phyloP scores from a whole-genome alignment of 1,139 yeast species.

The Lipomyces yarrowii region DNA sequence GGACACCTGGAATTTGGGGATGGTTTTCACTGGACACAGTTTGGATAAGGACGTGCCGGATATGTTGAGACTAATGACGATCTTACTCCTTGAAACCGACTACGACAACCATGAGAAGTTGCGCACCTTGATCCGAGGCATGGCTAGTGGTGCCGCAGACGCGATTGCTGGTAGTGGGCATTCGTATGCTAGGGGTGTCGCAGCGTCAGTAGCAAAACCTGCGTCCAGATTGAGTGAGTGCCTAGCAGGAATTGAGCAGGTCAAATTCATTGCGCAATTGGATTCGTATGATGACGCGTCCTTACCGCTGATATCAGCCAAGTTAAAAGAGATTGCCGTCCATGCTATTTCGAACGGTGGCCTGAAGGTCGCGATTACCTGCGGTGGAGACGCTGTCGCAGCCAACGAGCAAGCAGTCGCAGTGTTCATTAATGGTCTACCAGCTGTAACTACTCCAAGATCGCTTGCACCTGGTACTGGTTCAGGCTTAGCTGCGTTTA shows the following conservation, averaged over 20 bases:
- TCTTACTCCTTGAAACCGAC: slow-evolving; percentile 69
- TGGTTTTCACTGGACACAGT: slow-evolving; percentile 69
- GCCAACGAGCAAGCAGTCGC: slow-evolving; percentile 39
- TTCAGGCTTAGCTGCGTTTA: neutral
- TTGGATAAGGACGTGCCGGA: slow-evolving; percentile 64
- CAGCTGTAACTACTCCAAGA: slow-evolving; percentile 9
- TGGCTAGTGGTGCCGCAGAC: slow-evolving; percentile 60
- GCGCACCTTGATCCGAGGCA: slow-evolving; percentile 67
- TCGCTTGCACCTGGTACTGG: neutral
- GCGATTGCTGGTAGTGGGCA: slow-evolving; percentile 91
- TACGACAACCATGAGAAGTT: slow-evolving; percentile 72
- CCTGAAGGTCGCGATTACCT: slow-evolving; percentile 61
- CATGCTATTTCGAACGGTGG: slow-evolving; percentile 48
- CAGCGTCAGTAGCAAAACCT: slow-evolving; percentile 65
- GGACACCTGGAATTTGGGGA: slow-evolving; percentile 50
- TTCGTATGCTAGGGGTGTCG: slow-evolving; percentile 70
- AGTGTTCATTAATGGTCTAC: slow-evolving; percentile 23
- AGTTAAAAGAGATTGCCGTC: slow-evolving; percentile 52
- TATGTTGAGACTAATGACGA: slow-evolving; percentile 67
- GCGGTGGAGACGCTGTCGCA: slow-evolving; percentile 51
- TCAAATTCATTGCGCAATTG: slow-evolving; percentile 67
- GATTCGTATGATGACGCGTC: slow-evolving; percentile 61
- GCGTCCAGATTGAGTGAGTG: slow-evolving; percentile 64
- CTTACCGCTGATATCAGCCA: slow-evolving; percentile 44
- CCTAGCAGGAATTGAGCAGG: slow-evolving; percentile 73